phyloP scores from a whole-genome alignment of 345 rosid genomes.

The Heritiera littoralis region DNA sequence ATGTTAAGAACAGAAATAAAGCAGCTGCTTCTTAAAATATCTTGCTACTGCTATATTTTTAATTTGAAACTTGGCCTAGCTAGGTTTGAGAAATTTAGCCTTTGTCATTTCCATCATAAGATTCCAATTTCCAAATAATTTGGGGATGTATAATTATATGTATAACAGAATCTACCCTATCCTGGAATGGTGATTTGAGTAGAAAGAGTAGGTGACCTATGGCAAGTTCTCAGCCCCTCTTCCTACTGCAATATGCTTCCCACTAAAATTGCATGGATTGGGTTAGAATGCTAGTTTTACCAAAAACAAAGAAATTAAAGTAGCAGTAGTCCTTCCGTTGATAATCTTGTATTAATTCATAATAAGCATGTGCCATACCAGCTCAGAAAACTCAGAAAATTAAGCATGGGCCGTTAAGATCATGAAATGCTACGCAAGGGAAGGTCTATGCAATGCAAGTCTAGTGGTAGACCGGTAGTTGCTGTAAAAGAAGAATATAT shows the following conservation, averaged over 20 bases:
- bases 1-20: no score
- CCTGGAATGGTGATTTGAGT: background rate
- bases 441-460: background rate
- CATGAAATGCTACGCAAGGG: background rate
- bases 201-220: background rate
- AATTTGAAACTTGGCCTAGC: background rate
- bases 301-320: background rate
- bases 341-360: background rate
- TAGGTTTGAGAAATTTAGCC: background rate
- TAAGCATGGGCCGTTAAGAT: background rate
- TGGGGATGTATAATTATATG: no score
- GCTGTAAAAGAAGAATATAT: background rate
- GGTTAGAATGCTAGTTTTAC: background rate
- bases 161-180: no score
- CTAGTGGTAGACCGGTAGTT: background rate
- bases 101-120: background rate
- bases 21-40: background rate
- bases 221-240: background rate
- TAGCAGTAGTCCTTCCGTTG: background rate
- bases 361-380: slow-evolving; percentile 1
- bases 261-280: background rate
- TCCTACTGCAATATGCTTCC: background rate
- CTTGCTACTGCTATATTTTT: no score
- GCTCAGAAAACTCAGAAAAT: background rate
- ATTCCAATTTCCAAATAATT: no score